Base-by-base conservation (phyloP, 129 eudicot species). In the Flaveria robusta region DNA sequence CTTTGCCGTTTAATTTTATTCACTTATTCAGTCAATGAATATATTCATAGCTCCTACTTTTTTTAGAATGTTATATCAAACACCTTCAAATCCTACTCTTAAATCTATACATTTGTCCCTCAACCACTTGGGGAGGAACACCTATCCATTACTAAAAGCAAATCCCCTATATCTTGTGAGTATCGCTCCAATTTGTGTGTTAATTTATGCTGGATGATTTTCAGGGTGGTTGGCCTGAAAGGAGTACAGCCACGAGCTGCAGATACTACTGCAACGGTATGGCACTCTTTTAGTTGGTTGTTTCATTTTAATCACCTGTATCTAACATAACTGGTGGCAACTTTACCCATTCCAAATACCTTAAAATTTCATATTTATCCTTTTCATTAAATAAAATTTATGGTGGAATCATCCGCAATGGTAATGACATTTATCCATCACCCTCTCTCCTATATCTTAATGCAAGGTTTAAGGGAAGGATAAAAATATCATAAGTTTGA, bases 181-280 rank as follows among this genome's bases (percentile, higher is more conserved):
- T 71, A 23, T 37, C 45, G 39, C 65, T 31, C 42, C 15, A 13
- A 52, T 9, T 50, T 66, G 42, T 19, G 11, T 65, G 47, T 26
- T 80, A 23, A 76, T 51, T 65, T 45, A 9, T 59, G 16, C 37
- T 77, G n/a, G n/a, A 47, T 84, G 50, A 18, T 74, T 74, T 77
- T 50, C 86, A 93, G 98, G 98, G 98, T 93, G 70, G 98, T 93
- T 68, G 98, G 98, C 47, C 85, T 93, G 55, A 93, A 93, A 84
- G 98, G 98, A 82, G 92, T 93, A 56, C 98, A 93, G 51, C 98
- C 98, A 74, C 88, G 95, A 70, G 98, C 98, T 66, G 98, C 97
- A 1, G 98, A 93, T 80, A 93, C 98, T 47, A 93, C 98, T 75
- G 98, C 98, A 42, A 91, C 98, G 86, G 98, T 93, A 84, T 68